Percentiles rank a stretch among this genome's conserved stretches.
Evolutionary conservation across 2,329 filamentous ascomycete genomes (phyloP).

Genomic region (Penicillium rolfsii): DNA sequence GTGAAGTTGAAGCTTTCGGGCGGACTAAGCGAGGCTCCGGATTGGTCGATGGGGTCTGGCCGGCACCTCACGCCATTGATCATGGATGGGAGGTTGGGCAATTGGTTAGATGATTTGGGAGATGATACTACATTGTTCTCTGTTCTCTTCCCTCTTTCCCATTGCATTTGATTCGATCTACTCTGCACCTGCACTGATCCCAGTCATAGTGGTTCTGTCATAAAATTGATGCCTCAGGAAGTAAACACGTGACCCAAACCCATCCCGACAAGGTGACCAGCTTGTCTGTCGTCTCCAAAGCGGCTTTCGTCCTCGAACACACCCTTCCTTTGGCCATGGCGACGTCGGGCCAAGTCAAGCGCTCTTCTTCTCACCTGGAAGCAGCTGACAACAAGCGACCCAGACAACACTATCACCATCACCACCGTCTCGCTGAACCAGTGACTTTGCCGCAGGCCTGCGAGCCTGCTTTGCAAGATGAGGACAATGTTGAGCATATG

Average conservation of each 20-base stretch:
- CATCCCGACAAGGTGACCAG: slow-evolving; percentile 14
- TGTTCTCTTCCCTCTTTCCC: background rate
- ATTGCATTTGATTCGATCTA: background rate
- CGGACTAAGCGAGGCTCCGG: slow-evolving; percentile 45
- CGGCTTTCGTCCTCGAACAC: slow-evolving; percentile 6
- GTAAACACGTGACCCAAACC: slow-evolving; percentile 29
- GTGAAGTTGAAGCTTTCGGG: slow-evolving; percentile 44
- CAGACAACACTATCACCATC: slow-evolving; percentile 47
- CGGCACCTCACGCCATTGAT: slow-evolving; percentile 7
- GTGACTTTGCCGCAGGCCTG: slow-evolving; percentile 29
- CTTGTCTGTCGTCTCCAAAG: slow-evolving; percentile 14
- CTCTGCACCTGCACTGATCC: background rate
- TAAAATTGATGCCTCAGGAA: slow-evolving; percentile 22
- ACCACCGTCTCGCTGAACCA: slow-evolving; percentile 46
- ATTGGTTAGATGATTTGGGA: background rate
- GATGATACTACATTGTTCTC: no score
- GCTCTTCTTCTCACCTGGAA: slow-evolving; percentile 35
- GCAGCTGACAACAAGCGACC: slow-evolving; percentile 36
- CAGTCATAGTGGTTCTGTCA: no score
- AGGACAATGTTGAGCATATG: slow-evolving; percentile 57
- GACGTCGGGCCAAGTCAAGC: slow-evolving; percentile 38
- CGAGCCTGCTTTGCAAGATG: slow-evolving; percentile 53
- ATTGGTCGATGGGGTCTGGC: slow-evolving; percentile 31
- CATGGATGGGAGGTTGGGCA: background rate
- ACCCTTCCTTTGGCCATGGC: slow-evolving; percentile 34